Evolutionary conservation across 2,329 filamentous ascomycete genomes (phyloP), one percentile per base, ranked within the genome.

Genomic region (Aureobasidium lini): DNA sequence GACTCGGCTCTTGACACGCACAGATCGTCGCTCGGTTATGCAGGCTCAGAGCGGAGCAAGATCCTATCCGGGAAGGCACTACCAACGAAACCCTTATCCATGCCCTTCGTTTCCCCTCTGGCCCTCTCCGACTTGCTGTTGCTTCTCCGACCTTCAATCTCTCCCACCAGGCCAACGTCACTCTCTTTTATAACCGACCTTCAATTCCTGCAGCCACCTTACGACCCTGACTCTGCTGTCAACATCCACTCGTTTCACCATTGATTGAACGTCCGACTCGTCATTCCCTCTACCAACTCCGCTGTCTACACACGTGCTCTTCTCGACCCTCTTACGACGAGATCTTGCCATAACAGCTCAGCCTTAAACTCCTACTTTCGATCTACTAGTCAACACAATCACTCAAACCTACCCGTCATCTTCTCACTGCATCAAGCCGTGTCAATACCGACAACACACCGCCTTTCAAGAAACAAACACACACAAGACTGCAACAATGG

Each of bases 401-500:
- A 28, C 15, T 31, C 18, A 6, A 37, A 31, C 9, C 13, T 23
- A 9, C 23, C 13, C 31, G 8, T 13, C 46, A 23, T 3, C 5
- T 15, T n/a, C 6, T 9, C 34, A 50, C 48, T 37, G 23, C 39
- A 18, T 34, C 29, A 13, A 32, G 9, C 29, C 39, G n/a, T 50
- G 6, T 4, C 36, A 40, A 16, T 15, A 39, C 48, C 34, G 29
- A 9, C 48, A 9, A 9, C 36, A 36, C 47, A 15, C 16, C 5
- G 2, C 18, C 4, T 15, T 4, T 18, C 23, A 42, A 42, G 23
- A 42, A 43, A 40, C 32, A 43, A 31, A 16, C 28, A 11, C n/a
- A 42, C 37, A 43, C 28, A 64, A 31, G 49, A 40, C 34, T 13
- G 11, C 50, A 62, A 85, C 74, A 53, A 84, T 87, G 76, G 84